Percentiles rank a stretch among this genome's conserved stretches.
These are phyloP conservation scores for Colletotrichum camelliae DNA, from an alignment of 2,329 filamentous ascomycete species.

Conservation along the genomic window DNA sequence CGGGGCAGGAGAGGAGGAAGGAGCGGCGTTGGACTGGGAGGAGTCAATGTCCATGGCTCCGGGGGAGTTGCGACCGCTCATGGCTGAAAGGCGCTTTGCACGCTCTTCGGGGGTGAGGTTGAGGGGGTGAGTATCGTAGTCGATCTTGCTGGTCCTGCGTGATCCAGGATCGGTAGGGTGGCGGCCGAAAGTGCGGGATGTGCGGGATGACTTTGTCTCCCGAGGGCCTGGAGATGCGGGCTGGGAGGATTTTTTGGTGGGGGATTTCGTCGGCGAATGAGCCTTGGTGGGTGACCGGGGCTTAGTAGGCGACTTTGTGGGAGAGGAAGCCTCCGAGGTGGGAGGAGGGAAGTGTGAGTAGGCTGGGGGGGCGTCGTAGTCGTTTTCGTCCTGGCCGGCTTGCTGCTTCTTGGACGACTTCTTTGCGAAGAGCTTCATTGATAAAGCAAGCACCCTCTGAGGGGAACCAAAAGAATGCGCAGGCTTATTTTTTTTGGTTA, in stretches of 20 bases:
- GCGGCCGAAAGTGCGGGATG: conserved; percentile 50
- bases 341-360: conserved; percentile 27
- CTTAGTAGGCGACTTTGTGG: conserved; percentile 28
- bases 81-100: conserved; percentile 64
- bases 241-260: conserved; percentile 40
- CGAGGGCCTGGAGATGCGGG: conserved; percentile 29
- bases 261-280: conserved; percentile 30
- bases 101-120: conserved; percentile 91
- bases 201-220: conserved; percentile 44
- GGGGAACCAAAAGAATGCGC: conserved; percentile 20
- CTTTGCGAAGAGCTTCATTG: conserved; percentile 61
- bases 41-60: conserved; percentile 72
- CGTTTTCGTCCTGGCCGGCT: conserved; percentile 38
- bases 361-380: conserved; percentile 30
- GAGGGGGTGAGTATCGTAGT: conserved; percentile 81
- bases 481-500: conserved; percentile 25
- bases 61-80: conserved; percentile 63
- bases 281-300: conserved; percentile 30
- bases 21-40: conserved; percentile 53
- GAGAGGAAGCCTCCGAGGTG: conserved; percentile 37
- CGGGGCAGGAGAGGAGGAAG: conserved; percentile 61
- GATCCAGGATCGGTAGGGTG: conserved; percentile 53
- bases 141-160: conserved; percentile 58
- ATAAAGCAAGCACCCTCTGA: conserved; percentile 21
- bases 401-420: conserved; percentile 46